Conservation (phyloP, 148 eudicot species). For the Arbutus unedo region DNA sequence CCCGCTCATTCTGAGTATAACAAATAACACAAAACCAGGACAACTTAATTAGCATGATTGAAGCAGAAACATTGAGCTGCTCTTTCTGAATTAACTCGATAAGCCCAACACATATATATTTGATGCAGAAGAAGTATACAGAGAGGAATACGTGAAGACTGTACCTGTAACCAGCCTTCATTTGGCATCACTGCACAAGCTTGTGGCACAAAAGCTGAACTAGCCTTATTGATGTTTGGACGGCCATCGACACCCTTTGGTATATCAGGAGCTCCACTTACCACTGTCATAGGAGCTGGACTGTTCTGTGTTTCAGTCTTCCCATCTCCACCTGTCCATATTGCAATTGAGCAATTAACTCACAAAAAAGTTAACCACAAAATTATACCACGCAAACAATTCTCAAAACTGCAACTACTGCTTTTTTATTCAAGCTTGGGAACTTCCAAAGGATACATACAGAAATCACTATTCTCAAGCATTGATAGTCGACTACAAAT, state of each 20-base stretch:
- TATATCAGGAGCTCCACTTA: constrained; percentile 36
- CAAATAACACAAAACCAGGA: background rate
- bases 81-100: background rate
- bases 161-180: constrained; percentile 78
- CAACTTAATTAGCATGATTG: constrained; percentile 7
- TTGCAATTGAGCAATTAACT: background rate
- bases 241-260: constrained; percentile 37
- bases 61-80: background rate
- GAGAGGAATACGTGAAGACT: constrained; percentile 5
- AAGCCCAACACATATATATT: background rate
- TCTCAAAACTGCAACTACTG: background rate
- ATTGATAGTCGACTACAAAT: background rate
- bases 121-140: background rate
- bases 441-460: background rate
- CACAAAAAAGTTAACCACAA: background rate
- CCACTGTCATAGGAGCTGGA: constrained; percentile 23
- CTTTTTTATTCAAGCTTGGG: background rate
- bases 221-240: constrained; percentile 25
- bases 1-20: constrained; percentile 61
- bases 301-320: constrained; percentile 36
- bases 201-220: constrained; percentile 22
- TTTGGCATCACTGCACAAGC: constrained; percentile 41
- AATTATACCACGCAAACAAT: background rate
- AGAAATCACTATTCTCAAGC: background rate
- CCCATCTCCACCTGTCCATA: constrained; percentile 38